Conservation (phyloP, 495 filamentous ascomycete genomes). For the Hypoxylon crocopeplum region DNA sequence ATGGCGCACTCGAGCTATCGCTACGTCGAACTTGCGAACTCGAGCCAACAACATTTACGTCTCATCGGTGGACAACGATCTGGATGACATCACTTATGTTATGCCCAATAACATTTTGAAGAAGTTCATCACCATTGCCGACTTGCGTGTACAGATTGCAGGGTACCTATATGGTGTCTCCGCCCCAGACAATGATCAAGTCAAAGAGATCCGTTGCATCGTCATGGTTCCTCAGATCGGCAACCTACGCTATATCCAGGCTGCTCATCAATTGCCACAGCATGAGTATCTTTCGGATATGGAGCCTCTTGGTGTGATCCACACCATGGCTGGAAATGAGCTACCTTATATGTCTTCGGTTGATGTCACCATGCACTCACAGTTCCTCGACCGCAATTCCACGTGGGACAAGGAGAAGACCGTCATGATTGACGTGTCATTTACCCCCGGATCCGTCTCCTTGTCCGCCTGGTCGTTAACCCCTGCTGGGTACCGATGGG, state of each 20-base stretch:
- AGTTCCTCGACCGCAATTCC: constrained; percentile 80
- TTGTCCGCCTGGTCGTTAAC: constrained; percentile 92
- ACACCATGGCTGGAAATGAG: constrained; percentile 94
- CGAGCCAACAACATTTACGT: constrained; percentile 98
- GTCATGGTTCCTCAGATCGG: constrained; percentile 98
- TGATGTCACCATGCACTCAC: constrained; percentile 92
- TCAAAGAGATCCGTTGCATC: constrained; percentile 96
- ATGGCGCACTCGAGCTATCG: constrained; percentile 96
- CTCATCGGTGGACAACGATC: constrained; percentile 86
- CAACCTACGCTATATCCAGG: constrained; percentile 86
- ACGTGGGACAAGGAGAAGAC: constrained; percentile 92
- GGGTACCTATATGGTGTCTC: constrained; percentile 95
- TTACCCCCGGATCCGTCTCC: constrained; percentile 98
- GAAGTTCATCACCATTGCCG: constrained; percentile 97
- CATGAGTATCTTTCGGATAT: constrained; percentile 88
- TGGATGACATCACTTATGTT: constrained; percentile 86
- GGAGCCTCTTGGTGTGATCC: constrained; percentile 94
- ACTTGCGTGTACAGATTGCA: constrained; percentile 94
- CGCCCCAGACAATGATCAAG: constrained; percentile 90
- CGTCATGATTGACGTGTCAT: constrained; percentile 93
- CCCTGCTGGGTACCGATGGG: constrained; percentile 94
- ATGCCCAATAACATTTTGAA: constrained; percentile 99
- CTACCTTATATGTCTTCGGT: constrained; percentile 92
- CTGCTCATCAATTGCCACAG: constrained; percentile 90
- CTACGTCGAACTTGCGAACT: constrained; percentile 93